Percentiles rank a stretch among this genome's conserved stretches.
Conservation (phyloP, 805 yeast genomes). For the Kuraishia piskuri region DNA sequence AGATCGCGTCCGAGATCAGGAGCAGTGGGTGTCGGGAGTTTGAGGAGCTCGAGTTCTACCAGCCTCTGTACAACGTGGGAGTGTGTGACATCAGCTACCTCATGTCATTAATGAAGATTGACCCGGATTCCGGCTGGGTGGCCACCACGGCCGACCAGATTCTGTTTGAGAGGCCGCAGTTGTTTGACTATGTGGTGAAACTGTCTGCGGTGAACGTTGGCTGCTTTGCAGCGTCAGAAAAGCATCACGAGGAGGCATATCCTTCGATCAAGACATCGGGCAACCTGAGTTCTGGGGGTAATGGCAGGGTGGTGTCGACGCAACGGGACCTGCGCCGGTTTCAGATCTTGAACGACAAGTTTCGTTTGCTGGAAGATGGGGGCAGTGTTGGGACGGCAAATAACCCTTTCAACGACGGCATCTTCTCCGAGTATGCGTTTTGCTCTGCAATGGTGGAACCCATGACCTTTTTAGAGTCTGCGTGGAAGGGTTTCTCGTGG, state of each 20-base stretch:
- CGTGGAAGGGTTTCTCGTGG: slow-evolving; percentile 72
- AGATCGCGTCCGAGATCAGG: slow-evolving; percentile 27
- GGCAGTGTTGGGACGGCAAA: neutral
- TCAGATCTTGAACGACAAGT: neutral
- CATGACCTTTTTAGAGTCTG: slow-evolving; percentile 44
- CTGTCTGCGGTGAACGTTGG: slow-evolving; percentile 4
- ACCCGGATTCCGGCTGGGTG: slow-evolving; percentile 29
- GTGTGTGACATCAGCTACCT: slow-evolving; percentile 44
- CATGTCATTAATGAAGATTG: slow-evolving; percentile 9
- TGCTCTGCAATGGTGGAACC: slow-evolving; percentile 28
- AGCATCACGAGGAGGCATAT: neutral
- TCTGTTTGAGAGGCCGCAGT: slow-evolving; percentile 39
- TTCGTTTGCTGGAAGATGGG: neutral
- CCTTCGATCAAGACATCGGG: neutral
- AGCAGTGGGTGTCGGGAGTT: slow-evolving; percentile 10
- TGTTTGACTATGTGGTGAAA: slow-evolving; percentile 39
- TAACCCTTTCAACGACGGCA: slow-evolving; percentile 10
- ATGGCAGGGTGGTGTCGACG: neutral
- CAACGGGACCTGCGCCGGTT: neutral
- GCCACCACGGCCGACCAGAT: slow-evolving; percentile 66
- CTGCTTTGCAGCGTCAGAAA: neutral
- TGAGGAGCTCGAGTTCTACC: slow-evolving; percentile 22
- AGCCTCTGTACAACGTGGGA: slow-evolving; percentile 56
- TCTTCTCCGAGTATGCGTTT: neutral
- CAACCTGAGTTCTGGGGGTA: too few relatives aligned